phyloP scores from a whole-genome alignment of 805 yeast genomes.

The Cyberlindnera galapagoensis region DNA sequence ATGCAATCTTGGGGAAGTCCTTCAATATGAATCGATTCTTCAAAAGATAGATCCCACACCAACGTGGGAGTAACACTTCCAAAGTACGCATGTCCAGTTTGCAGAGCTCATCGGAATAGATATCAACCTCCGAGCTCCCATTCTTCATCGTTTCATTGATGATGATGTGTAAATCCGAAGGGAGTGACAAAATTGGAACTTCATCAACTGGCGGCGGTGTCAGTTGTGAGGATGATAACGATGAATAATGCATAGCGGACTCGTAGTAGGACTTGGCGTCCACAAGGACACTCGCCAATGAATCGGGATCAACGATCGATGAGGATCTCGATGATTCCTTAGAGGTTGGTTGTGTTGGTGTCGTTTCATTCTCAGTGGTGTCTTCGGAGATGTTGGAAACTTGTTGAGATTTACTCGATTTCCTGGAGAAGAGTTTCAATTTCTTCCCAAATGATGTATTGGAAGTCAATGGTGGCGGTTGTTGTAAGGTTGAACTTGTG shows the following conservation, averaged over 20 bases:
- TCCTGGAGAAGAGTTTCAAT: conserved; percentile 14
- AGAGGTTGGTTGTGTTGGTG: conserved; percentile 4
- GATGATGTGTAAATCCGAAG: conserved; percentile 30
- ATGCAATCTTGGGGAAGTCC: conserved; percentile 51
- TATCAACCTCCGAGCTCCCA: conserved; percentile 36
- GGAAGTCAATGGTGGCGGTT: no score
- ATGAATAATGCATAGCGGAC: conserved; percentile 4
- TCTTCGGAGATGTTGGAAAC: background rate
- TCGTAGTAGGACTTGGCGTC: conserved; percentile 8
- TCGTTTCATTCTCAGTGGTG: background rate
- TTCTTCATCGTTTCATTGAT: conserved; percentile 32
- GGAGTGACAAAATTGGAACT: conserved; percentile 28
- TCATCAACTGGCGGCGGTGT: conserved; percentile 23
- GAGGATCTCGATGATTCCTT: conserved; percentile 13
- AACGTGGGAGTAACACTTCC: conserved; percentile 47
- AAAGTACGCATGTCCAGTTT: conserved; percentile 28
- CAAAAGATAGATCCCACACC: conserved; percentile 54
- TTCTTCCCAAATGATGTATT: no score
- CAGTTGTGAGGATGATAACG: conserved; percentile 6
- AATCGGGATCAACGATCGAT: conserved; percentile 4
- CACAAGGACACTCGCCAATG: conserved; percentile 5
- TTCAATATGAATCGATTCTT: conserved; percentile 37
- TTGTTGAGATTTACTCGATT: no score
- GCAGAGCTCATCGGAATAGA: conserved; percentile 33
- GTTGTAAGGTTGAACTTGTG: no score